These are phyloP conservation scores for Penicillium flavigenum DNA, from an alignment of 495 filamentous ascomycete species.

Conservation along the genomic window DNA sequence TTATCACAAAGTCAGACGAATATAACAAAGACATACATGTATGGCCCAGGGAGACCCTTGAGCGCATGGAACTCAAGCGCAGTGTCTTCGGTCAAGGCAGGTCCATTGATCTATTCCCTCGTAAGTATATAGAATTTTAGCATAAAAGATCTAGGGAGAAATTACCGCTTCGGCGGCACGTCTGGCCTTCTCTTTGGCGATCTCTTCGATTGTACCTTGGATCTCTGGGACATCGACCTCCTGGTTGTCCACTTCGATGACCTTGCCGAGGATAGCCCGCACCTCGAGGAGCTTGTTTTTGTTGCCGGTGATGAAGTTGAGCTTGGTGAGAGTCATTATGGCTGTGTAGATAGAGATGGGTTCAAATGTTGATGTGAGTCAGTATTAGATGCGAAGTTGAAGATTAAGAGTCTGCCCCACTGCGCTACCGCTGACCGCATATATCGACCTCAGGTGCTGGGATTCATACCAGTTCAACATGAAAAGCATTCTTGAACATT, in stretches of 20 bases:
- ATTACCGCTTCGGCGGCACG: constrained; percentile 57
- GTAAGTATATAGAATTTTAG: constrained; percentile 12
- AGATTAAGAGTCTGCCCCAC: neutral
- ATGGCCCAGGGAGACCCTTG: constrained; percentile 88
- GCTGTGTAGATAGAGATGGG: neutral
- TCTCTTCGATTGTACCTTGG: constrained; percentile 89
- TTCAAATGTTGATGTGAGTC: neutral
- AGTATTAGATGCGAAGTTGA: neutral
- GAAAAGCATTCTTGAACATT: no score
- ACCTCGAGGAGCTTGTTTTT: constrained; percentile 89
- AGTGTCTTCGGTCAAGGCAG: constrained; percentile 94
- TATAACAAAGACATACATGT: constrained; percentile 63
- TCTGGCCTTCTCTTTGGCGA: constrained; percentile 81
- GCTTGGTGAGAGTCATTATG: constrained; percentile 36
- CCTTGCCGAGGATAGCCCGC: constrained; percentile 73
- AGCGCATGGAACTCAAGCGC: constrained; percentile 89
- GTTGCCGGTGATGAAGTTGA: constrained; percentile 98
- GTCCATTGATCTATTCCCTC: constrained; percentile 64
- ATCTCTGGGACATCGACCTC: constrained; percentile 81
- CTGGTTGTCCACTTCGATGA: constrained; percentile 70
- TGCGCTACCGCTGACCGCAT: neutral
- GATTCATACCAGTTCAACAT: no score
- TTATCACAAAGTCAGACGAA: neutral
- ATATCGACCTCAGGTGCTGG: neutral
- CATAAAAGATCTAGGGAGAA: neutral